Evolutionary conservation across 2,329 filamentous ascomycete genomes (phyloP), one percentile per base, ranked within the genome.

Genomic region (Neurospora sp.): DNA sequence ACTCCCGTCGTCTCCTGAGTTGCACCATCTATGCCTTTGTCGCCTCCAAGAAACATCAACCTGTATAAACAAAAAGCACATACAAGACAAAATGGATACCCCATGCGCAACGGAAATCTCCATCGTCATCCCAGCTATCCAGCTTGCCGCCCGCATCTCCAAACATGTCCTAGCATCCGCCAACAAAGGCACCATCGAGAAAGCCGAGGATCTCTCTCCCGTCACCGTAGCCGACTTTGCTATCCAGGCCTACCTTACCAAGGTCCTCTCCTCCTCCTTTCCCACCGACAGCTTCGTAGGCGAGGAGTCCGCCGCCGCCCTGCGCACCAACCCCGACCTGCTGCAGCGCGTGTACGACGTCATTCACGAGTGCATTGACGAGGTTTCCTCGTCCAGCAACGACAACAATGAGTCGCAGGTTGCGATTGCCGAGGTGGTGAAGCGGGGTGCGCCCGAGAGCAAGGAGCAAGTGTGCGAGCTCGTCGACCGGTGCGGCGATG

Each of bases 201-300:
- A 88, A 72, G 52, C 52, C 52, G 82, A 83, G 62, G 86, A 87
- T 75, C 78, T 86, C 41, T 86, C 83, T 69, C 86, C 85, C 2
- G 87, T 88, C 66, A 88, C 87, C 0, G 80, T 88, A 23, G 87
- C 84, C 75, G 86, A 88, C 76, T 88, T 88, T 73, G 86, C 86
- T 69, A 83, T 87, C 70, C 86, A 88, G 74, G 85, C 85, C 0
- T 79, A 88, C 5, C 80, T 88, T 33, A 83, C 84, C 46, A 62
- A 6, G 78, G 82, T 83, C 1, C 78, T 88, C 69, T 81, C 82
- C 68, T 71, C 77, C 69, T 81, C 82, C 4, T 88, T 88, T 68
- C 86, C 86, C 0, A 68, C 73, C 6, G 85, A 88, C 75, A 74
- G 71, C 2, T 83, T 88, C 62, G 84, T 88, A 0, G 86, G 86